These are phyloP conservation scores for Ephemerocybe angulata DNA, from an alignment of 768 basidiomycete species.

Conservation along the genomic window DNA sequence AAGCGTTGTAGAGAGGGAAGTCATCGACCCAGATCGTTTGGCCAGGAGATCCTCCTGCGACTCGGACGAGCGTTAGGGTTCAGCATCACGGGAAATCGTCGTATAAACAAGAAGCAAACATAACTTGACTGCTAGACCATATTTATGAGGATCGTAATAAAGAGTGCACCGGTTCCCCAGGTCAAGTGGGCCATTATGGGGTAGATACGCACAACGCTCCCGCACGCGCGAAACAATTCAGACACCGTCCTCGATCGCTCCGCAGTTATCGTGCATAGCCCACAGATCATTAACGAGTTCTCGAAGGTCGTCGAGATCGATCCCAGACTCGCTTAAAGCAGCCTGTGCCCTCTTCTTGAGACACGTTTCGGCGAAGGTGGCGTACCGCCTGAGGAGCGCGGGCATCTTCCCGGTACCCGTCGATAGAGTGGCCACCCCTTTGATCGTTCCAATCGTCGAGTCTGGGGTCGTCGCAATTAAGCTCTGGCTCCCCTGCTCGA, in stretches of 20 bases:
- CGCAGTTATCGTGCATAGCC: conserved; percentile 50
- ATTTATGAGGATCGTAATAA: background rate
- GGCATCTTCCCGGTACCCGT: conserved; percentile 28
- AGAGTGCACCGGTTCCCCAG: background rate
- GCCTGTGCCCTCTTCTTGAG: conserved; percentile 33
- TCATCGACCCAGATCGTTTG: too few species aligned
- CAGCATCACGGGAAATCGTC: background rate
- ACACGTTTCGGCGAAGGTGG: conserved; percentile 44
- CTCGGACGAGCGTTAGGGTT: background rate
- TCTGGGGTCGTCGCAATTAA: background rate
- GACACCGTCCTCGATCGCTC: background rate
- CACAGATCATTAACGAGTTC: conserved; percentile 58
- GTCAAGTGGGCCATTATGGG: background rate
- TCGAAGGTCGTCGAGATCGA: conserved; percentile 53
- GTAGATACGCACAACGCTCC: too few species aligned
- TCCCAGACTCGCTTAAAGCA: conserved; percentile 31
- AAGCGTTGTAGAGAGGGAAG: background rate
- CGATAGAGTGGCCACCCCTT: background rate
- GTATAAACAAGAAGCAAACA: background rate
- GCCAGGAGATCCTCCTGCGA: background rate
- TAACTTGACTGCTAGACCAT: background rate
- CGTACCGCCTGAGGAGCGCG: conserved; percentile 47
- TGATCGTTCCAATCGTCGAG: background rate
- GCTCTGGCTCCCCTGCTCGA: background rate
- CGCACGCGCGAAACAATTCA: too few species aligned